Base-by-base conservation (phyloP, 1,284 basidiomycete genomes). In the Tausonia pullulans region DNA sequence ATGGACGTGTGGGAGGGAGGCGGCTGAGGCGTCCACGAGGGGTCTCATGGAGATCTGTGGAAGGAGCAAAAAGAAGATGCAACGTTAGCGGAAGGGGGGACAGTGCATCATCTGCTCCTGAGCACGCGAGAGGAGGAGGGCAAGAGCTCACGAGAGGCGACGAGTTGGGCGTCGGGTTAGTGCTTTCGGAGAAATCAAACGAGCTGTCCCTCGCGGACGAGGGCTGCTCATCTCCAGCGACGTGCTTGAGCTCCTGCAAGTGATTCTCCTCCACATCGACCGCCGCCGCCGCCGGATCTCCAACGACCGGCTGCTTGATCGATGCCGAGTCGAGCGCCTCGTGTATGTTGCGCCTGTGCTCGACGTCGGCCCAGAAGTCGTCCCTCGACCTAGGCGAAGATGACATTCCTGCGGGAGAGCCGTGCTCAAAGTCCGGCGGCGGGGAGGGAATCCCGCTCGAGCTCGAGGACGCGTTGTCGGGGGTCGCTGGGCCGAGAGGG, bases 111-210 rank as follows among this genome's bases (percentile, higher is more conserved):
- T 40, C n/a, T 5, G 11, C 16, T 44, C 16, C 9, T 50, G 10
- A 60, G 46, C 40, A 49, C 4, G 46, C 2, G 43, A 5, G 3
- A 45, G 16, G 43, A 60, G 13, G 44, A 46, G 13, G 53, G 50
- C 3, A 16, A 46, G n/a, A 9, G 6, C 76, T 71, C 67, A 78
- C 77, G 68, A 76, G 74, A 45, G 77, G 77, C 50, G 75, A 76
- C n/a, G 76, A 77, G 69, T 77, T 76, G 2, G 77, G 76, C 3
- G 77, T 77, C 8, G 76, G 77, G 7, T 76, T 78, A 13, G 70
- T 68, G 46, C 72, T 72, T 53, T 72, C 52, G 14, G 61, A 45
- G 14, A 55, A 61, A 14, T 46, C 57, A 16, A 62, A 66, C 3
- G 50, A 63, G 53, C 49, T 48, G 46, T 57, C 46, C 53, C 46